Base-by-base conservation (phyloP, 352 stramenopile species). In the Phytophthora kernoviae region DNA sequence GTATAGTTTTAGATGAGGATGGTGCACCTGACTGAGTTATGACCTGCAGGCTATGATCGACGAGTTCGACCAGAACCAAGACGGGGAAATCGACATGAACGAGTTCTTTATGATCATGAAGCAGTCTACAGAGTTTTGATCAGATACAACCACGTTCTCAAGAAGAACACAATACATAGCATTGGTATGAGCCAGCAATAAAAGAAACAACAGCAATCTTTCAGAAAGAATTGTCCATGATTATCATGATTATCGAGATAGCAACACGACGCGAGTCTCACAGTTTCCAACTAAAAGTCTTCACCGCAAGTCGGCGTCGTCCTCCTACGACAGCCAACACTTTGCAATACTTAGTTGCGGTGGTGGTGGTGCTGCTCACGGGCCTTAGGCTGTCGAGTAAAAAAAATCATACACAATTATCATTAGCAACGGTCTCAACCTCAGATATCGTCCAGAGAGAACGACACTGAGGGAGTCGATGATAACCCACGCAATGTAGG, bases 1-100 rank as follows among this genome's bases (percentile, higher is more conserved):
- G 24, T 30, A 6, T 30, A 30, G 24, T 30, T 30, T 30, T n/a
- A n/a, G n/a, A n/a, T n/a, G n/a, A n/a, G 24, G 24, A 30, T 30
- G 24, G 24, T 30, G 24, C 24, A 30, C 14, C 15, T 57, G 22
- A 49, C 8, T 40, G 21, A 42, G 36, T 21, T 51, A 11, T 12
- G 12, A 32, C n/a, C 8, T 54, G 2, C 64, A 97, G 75, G 92
- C 90, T 4, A 98, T 98, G 94, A 98, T 98, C 54, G 92, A 98
- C 47, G 92, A 98, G 74, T 98, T 98, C 46, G 93, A 98, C 56
- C 77, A 95, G 44, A 94, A 98, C 61, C 84, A 97, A 55, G 92
- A 98, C 65, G 93, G 92, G 41, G 84, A 93, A 59, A 98, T 98
- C 58, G 86, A 82, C 53, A 65, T 86, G 41, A 80, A 94, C 44